Percentiles rank a stretch among this genome's conserved stretches.
Conservation (phyloP, 305 asterid species). For the Ajuga reptans region DNA sequence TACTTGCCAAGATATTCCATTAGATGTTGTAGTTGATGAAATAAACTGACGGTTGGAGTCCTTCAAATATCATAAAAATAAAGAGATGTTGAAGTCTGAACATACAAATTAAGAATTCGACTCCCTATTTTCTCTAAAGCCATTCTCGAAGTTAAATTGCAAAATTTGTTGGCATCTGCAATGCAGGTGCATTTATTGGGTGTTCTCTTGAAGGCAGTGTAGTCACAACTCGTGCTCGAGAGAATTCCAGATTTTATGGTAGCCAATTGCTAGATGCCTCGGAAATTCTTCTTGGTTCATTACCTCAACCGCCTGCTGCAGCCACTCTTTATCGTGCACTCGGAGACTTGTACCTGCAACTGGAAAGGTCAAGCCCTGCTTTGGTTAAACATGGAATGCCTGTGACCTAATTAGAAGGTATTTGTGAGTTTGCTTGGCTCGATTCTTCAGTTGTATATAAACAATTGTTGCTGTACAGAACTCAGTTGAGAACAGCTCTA, state of each 20-base stretch:
- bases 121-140: no score
- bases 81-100: neutral
- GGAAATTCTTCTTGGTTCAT: constrained; percentile 64
- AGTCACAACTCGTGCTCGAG: constrained; percentile 63
- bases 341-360: constrained; percentile 52
- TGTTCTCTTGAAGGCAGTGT: constrained; percentile 84
- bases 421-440: neutral
- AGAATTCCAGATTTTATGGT: constrained; percentile 78
- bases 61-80: neutral
- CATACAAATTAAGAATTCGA: neutral
- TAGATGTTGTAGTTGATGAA: neutral
- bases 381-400: no score
- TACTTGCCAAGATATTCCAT: neutral
- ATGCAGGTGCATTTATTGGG: constrained; percentile 90
- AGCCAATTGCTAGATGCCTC: constrained; percentile 55
- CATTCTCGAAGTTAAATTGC: neutral
- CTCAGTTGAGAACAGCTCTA: neutral
- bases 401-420: neutral
- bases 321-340: constrained; percentile 73
- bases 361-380: constrained; percentile 28
- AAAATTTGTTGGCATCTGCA: neutral
- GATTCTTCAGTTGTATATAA: constrained; percentile 30
- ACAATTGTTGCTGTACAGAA: constrained; percentile 21
- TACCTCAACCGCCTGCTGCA: constrained; percentile 94
- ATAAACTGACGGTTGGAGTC: neutral